Conservation (phyloP, 2,329 filamentous ascomycete genomes). For the Zalaria sp. region DNA sequence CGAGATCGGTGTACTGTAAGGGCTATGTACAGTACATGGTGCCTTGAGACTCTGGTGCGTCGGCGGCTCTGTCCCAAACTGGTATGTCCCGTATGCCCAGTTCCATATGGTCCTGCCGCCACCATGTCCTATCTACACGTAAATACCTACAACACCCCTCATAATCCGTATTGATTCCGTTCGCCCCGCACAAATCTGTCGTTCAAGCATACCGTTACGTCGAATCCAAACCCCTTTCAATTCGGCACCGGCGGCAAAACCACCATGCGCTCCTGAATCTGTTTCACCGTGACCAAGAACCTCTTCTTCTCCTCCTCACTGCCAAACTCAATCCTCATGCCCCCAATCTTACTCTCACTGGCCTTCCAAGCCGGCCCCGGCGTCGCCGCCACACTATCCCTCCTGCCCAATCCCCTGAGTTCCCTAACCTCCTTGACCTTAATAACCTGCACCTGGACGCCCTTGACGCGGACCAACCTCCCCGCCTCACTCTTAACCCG, state of each 20-base stretch:
- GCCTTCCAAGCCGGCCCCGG: constrained; percentile 2
- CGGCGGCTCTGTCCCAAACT: no score
- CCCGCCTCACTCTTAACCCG: constrained; percentile 26
- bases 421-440: constrained; percentile 14
- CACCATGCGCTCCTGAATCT: constrained; percentile 22
- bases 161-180: no score
- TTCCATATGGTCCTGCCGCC: no score
- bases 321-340: constrained; percentile 29
- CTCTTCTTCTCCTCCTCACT: constrained; percentile 24
- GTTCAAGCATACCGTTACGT: no score
- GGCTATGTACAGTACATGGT: no score
- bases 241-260: constrained; percentile 16
- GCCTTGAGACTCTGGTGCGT: no score
- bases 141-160: no score
- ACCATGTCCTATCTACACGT: no score
- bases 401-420: constrained; percentile 19
- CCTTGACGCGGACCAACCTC: constrained; percentile 26
- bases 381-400: constrained; percentile 7
- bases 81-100: no score
- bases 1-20: no score
- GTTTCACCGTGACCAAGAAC: constrained; percentile 24
- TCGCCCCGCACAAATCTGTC: no score
- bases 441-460: constrained; percentile 22
- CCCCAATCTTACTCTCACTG: constrained; percentile 22
- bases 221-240: no score